Base-by-base conservation (phyloP, 495 filamentous ascomycete genomes). In the Podospora tetraspora region DNA sequence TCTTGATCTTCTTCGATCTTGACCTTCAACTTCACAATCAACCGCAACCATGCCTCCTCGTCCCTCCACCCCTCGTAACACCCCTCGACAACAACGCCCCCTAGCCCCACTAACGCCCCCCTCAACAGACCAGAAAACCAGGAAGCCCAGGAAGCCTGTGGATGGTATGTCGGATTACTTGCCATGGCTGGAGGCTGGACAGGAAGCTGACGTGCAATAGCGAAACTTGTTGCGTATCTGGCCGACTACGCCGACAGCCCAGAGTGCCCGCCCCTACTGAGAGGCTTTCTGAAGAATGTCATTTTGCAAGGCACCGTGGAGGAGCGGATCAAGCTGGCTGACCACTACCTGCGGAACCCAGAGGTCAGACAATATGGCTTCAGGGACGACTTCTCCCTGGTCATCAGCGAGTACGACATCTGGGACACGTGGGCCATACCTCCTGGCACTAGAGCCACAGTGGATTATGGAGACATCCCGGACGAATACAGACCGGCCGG, bases 391-490 rank as follows among this genome's bases (percentile, higher is more conserved):
- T 70, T 74, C 22, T 24, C 72, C 3, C 9, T 62, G 2, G 69
- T 67, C 34, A 59, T 72, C 22, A 43, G 63, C 25, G 34, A 59
- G 5, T 74, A 74, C 32, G 27, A 22, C 19, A 32, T 62, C 27
- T 30, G 12, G 8, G 22, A n/a, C 23, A 22, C 29, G 27, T 62
- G 61, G 61, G 8, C 8, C 19, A 21, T 4, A 21, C 29, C 27
- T 9, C n/a, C 16, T 8, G 8, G 16, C 43, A n/a, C 16, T n/a
- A 52, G 43, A 8, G n/a, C 43, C 19, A 52, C 43, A 0, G 43
- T 52, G 4, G 16, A 7, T 3, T 52, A 52, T n/a, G 43, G 43
- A 19, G 43, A 52, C 43, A 52, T 52, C 43, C 43, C 43, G 19
- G 43, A 52, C 1, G 16, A 52, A 19, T 52, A 52, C 6, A 6